These are phyloP conservation scores for Orbilia quercus DNA, from an alignment of 2,329 filamentous ascomycete genomes.

Conservation along the genomic window DNA sequence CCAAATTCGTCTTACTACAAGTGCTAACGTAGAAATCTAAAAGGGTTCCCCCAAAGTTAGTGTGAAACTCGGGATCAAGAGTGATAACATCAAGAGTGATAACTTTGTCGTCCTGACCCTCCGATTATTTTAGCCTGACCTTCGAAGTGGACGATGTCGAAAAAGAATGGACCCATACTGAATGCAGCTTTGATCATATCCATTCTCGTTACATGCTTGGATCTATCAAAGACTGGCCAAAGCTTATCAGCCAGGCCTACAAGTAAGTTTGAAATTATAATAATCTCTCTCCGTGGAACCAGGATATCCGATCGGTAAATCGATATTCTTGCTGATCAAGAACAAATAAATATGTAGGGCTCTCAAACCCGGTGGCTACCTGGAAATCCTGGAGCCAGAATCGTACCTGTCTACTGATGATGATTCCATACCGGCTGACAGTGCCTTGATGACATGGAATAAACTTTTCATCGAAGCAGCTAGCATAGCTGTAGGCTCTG, in stretches of 20 bases:
- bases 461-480: constrained; percentile 60
- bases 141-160: constrained; percentile 60
- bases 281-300: no score
- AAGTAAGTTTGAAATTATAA: constrained; percentile 55
- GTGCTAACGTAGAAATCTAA: neutral
- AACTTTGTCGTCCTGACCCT: neutral
- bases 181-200: constrained; percentile 60
- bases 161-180: constrained; percentile 58
- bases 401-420: constrained; percentile 42
- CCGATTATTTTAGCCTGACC: constrained; percentile 29
- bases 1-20: neutral
- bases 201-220: constrained; percentile 68
- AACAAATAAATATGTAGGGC: constrained; percentile 7
- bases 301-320: no score
- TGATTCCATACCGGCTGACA: constrained; percentile 50
- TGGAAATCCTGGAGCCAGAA: constrained; percentile 57
- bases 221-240: constrained; percentile 69
- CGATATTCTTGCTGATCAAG: no score
- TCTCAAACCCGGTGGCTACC: constrained; percentile 44
- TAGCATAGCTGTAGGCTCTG: constrained; percentile 59
- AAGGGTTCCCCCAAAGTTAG: constrained; percentile 49
- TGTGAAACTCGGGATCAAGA: neutral
- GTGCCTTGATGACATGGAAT: constrained; percentile 61
- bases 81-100: neutral
- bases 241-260: constrained; percentile 66